A percentile compares a stretch with the other conserved stretches of the same genome.
These are phyloP conservation scores for Phaeoacremonium minimum DNA, from an alignment of 2,329 filamentous ascomycete species.

Conservation along the genomic window DNA sequence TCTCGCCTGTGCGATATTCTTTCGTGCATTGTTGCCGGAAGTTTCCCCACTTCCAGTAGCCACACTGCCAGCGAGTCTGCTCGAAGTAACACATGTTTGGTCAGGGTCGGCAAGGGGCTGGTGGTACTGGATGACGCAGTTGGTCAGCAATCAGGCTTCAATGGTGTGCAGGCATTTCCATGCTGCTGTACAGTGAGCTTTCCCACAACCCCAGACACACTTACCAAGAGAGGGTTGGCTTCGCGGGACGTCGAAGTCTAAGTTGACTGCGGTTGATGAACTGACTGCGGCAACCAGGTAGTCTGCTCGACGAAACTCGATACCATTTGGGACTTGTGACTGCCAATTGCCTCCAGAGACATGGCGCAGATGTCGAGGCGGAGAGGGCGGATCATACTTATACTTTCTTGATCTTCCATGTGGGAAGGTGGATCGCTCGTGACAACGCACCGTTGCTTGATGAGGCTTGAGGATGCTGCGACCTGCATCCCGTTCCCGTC, in stretches of 20 bases:
- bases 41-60: constrained; percentile 91
- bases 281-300: too few species aligned
- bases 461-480: constrained; percentile 11
- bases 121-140: background rate
- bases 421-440: constrained; percentile 11
- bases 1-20: constrained; percentile 94
- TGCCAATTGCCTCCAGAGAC: background rate
- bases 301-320: too few species aligned
- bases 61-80: constrained; percentile 78
- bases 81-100: constrained; percentile 91
- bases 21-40: constrained; percentile 91
- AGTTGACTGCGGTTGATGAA: too few species aligned
- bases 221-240: too few species aligned
- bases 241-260: too few species aligned
- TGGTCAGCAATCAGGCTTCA: background rate
- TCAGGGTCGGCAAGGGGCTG: background rate
- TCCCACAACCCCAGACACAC: background rate
- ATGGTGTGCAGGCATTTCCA: background rate
- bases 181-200: too few species aligned
- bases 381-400: constrained; percentile 19
- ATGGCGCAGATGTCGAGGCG: too few species aligned
- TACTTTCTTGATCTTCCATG: constrained; percentile 14
- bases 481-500: constrained; percentile 5
- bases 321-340: too few species aligned
- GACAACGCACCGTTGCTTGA: constrained; percentile 11